phyloP scores from a whole-genome alignment of 2,329 filamentous ascomycete species.

The Mycosphaerella sp. region DNA sequence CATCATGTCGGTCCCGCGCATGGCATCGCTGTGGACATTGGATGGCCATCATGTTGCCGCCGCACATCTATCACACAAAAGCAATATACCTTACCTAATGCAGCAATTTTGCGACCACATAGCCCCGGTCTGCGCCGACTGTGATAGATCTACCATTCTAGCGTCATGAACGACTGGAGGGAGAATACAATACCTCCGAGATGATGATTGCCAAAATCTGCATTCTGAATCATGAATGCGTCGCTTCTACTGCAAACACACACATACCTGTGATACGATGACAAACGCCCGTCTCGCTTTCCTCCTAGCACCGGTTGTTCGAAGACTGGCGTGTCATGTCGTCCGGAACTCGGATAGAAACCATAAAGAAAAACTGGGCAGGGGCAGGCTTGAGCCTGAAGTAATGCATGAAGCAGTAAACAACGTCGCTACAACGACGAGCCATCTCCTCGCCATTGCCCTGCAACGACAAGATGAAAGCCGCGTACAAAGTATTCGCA shows the following conservation, averaged over 20 bases:
- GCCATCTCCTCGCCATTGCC: constrained; percentile 5
- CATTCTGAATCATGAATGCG: background rate
- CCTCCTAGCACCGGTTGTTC: background rate
- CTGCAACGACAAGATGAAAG: constrained; percentile 8
- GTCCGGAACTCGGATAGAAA: background rate
- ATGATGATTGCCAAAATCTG: constrained; percentile 1
- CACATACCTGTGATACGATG: background rate
- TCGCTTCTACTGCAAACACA: background rate
- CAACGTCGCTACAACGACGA: background rate
- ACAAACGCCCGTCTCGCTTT: background rate
- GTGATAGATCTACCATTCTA: constrained; percentile 3
- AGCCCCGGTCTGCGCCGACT: background rate
- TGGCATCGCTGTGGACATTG: background rate
- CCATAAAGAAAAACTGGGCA: background rate
- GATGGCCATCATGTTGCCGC: background rate
- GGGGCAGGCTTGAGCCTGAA: background rate
- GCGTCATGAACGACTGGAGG: background rate
- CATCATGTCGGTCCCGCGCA: background rate
- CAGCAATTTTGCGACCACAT: constrained; percentile 1
- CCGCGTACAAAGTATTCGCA: background rate
- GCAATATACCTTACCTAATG: background rate
- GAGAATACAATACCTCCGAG: background rate
- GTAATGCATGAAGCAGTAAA: background rate
- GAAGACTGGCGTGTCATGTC: background rate
- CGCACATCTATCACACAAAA: background rate